phyloP scores from a whole-genome alignment of 164 flowering plant genomes.

The Buxus sempervirens region DNA sequence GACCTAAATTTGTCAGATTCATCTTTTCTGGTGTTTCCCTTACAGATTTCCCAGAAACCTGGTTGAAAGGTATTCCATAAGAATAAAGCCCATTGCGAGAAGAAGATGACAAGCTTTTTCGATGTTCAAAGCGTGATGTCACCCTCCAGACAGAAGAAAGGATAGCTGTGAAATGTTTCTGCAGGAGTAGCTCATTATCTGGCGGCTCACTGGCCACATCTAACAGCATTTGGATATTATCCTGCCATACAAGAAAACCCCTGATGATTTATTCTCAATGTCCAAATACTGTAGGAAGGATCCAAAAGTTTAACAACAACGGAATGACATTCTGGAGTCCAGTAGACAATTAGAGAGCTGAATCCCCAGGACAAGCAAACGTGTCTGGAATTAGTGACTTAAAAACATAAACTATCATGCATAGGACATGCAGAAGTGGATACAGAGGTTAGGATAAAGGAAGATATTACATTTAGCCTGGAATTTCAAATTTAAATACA shows the following conservation, averaged over 20 bases:
- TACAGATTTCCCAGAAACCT: slow-evolving; percentile 18
- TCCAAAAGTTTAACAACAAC: background rate
- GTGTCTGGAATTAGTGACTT: too few relatives aligned
- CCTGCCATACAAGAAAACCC: slow-evolving; percentile 39
- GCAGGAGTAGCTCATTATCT: slow-evolving; percentile 74
- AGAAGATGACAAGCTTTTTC: slow-evolving; percentile 25
- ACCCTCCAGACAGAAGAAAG: slow-evolving; percentile 82
- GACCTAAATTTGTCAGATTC: slow-evolving; percentile 34
- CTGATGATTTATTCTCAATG: background rate
- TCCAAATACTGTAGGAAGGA: background rate
- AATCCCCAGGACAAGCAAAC: too few relatives aligned
- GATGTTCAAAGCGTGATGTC: slow-evolving; percentile 20
- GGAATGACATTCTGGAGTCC: background rate
- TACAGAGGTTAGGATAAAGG: too few relatives aligned
- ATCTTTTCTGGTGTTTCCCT: slow-evolving; percentile 32
- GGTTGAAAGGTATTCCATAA: slow-evolving; percentile 31
- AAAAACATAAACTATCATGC: too few relatives aligned
- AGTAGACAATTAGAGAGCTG: too few relatives aligned
- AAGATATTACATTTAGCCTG: too few relatives aligned
- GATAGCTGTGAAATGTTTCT: slow-evolving; percentile 84
- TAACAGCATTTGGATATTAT: slow-evolving; percentile 54
- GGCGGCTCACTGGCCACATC: slow-evolving; percentile 63
- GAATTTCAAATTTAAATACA: too few relatives aligned
- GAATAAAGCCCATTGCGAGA: slow-evolving; percentile 29
- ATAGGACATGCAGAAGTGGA: too few relatives aligned